Evolutionary conservation across 1,284 basidiomycete genomes (phyloP).

Genomic region (Malassezia arunalokei): DNA sequence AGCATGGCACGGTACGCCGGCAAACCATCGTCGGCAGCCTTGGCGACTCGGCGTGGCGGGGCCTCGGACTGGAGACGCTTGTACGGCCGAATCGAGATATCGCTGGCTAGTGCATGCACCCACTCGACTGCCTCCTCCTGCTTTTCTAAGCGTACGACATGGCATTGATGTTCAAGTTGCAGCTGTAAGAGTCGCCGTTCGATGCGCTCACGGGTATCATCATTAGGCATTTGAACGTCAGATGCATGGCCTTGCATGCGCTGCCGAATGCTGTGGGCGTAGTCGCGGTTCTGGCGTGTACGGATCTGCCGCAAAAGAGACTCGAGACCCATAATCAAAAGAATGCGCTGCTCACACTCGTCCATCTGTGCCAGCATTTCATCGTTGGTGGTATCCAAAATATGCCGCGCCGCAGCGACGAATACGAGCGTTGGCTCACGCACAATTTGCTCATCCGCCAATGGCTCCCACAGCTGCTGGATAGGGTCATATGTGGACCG

Average conservation of each 20-base stretch:
- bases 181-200: slow-evolving; percentile 2
- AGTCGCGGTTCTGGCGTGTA: slow-evolving; percentile 1
- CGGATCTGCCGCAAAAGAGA: background rate
- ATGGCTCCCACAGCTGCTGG: slow-evolving; percentile 11
- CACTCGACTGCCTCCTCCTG: background rate
- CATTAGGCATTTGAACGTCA: background rate
- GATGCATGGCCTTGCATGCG: background rate
- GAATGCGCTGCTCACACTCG: background rate
- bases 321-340: slow-evolving; percentile 10
- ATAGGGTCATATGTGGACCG: slow-evolving; percentile 11
- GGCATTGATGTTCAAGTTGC: slow-evolving; percentile 6
- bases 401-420: background rate
- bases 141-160: background rate
- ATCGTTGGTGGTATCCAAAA: background rate
- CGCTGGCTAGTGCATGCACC: slow-evolving; percentile 10
- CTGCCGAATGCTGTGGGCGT: slow-evolving; percentile 1
- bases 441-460: slow-evolving; percentile 5
- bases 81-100: slow-evolving; percentile 14
- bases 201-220: background rate
- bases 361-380: background rate
- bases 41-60: background rate
- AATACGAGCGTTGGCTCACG: slow-evolving; percentile 3
- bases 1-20: slow-evolving; percentile 11
- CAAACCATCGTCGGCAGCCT: background rate
- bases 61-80: background rate